A percentile compares a stretch with the other conserved stretches of the same genome.
These are phyloP conservation scores for Annulohypoxylon stygium DNA, from an alignment of 495 filamentous ascomycete genomes.

Conservation along the genomic window DNA sequence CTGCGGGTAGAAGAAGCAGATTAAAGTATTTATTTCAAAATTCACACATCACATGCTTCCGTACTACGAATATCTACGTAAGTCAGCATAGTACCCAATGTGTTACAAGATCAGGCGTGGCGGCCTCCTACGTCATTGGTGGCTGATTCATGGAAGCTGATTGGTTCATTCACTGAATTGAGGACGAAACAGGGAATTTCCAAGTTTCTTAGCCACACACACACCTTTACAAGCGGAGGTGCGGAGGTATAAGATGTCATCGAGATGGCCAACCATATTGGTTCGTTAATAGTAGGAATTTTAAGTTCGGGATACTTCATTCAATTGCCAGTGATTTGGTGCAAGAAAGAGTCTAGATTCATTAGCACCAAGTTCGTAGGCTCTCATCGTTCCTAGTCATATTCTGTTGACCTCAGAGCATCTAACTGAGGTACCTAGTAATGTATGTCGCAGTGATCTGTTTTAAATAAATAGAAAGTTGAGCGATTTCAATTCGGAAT, in stretches of 20 bases:
- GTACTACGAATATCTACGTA: slow-evolving; percentile 18
- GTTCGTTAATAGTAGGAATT: neutral
- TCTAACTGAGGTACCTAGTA: too few species aligned
- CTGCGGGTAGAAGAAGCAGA: neutral
- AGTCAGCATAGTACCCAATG: neutral
- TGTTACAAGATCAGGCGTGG: slow-evolving; percentile 14
- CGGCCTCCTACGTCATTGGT: slow-evolving; percentile 38
- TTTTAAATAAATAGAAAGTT: neutral
- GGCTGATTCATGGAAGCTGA: slow-evolving; percentile 15
- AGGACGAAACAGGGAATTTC: slow-evolving; percentile 39
- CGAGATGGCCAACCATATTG: slow-evolving; percentile 20
- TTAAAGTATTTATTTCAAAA: neutral
- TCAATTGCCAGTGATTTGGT: neutral
- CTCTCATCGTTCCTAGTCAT: too few species aligned
- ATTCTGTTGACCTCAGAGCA: too few species aligned
- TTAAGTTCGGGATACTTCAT: slow-evolving; percentile 2
- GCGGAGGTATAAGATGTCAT: slow-evolving; percentile 28
- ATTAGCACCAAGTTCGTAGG: neutral
- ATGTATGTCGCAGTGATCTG: neutral
- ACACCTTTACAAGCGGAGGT: neutral
- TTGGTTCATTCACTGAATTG: slow-evolving; percentile 7
- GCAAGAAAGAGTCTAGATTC: neutral
- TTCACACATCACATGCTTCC: neutral
- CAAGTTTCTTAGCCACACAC: slow-evolving; percentile 33
- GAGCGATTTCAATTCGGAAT: too few species aligned